These are phyloP conservation scores for Sextonia rubra DNA, from an alignment of 164 flowering plant genomes.

Conservation along the genomic window DNA sequence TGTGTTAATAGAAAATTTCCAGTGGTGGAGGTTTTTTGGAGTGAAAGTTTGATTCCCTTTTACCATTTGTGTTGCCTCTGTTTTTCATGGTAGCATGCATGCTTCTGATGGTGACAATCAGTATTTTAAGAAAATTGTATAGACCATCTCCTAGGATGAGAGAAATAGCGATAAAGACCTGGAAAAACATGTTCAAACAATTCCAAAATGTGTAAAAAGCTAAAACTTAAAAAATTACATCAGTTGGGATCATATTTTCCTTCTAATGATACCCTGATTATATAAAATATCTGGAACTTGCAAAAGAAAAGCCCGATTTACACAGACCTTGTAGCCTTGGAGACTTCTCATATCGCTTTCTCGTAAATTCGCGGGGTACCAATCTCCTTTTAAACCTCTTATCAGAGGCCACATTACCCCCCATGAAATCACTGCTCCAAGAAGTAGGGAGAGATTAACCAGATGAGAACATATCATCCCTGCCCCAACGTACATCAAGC, in stretches of 20 bases:
- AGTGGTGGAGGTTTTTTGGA: not conserved
- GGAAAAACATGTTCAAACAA: conserved; percentile 15
- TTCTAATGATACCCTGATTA: not conserved
- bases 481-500: conserved; percentile 71
- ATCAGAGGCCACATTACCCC: conserved; percentile 96
- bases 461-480: conserved; percentile 88
- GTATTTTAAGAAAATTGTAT: conserved; percentile 66
- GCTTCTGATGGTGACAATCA: conserved; percentile 34
- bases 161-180: conserved; percentile 81
- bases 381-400: conserved; percentile 50
- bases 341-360: conserved; percentile 82
- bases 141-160: conserved; percentile 90
- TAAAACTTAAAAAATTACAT: no score
- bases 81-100: conserved; percentile 27
- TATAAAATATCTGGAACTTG: conserved; percentile 21
- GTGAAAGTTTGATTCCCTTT: not conserved
- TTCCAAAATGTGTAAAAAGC: not conserved
- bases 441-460: conserved; percentile 75
- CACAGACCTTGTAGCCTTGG: conserved; percentile 72
- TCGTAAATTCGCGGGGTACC: conserved; percentile 53
- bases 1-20: not conserved
- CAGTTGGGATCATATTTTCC: not conserved
- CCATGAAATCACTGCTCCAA: conserved; percentile 92
- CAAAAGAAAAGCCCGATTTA: conserved; percentile 66
- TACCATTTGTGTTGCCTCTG: conserved; percentile 34